Evolutionary conservation across 2,329 filamentous ascomycete species (phyloP).

Genomic region (Ampelomyces quisqualis): DNA sequence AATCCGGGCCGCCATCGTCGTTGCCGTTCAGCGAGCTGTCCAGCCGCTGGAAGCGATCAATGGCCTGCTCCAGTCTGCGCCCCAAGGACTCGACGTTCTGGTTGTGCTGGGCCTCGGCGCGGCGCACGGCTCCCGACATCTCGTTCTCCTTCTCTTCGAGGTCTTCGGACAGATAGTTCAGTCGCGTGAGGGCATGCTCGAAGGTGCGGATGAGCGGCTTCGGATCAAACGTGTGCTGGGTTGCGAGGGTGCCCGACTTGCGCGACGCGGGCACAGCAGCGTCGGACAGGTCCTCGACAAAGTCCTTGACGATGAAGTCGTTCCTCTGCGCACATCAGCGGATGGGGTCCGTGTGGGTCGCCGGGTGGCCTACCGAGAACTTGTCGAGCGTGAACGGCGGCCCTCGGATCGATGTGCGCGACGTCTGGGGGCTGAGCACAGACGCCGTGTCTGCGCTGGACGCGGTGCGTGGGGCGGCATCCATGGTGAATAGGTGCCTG

Average conservation of each 20-base stretch:
- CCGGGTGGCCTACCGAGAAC: slow-evolving; percentile 48
- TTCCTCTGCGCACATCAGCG: slow-evolving; percentile 41
- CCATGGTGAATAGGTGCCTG: slow-evolving; percentile 25
- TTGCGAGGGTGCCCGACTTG: slow-evolving; percentile 63
- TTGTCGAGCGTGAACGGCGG: slow-evolving; percentile 84
- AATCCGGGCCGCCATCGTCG: slow-evolving; percentile 55
- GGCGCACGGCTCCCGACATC: slow-evolving; percentile 81
- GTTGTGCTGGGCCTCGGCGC: slow-evolving; percentile 89
- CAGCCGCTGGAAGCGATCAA: slow-evolving; percentile 86
- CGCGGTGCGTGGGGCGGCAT: slow-evolving; percentile 8
- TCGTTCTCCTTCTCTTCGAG: slow-evolving; percentile 90
- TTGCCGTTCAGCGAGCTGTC: slow-evolving; percentile 76
- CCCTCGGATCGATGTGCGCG: slow-evolving; percentile 45
- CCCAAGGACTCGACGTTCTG: slow-evolving; percentile 86
- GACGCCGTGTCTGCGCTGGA: slow-evolving; percentile 47
- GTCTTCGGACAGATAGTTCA: slow-evolving; percentile 74
- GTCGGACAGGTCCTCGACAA: slow-evolving; percentile 90
- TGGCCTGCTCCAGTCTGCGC: slow-evolving; percentile 85
- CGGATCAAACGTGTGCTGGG: slow-evolving; percentile 70
- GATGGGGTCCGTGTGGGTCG: neutral
- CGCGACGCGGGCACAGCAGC: slow-evolving; percentile 76
- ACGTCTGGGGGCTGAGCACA: slow-evolving; percentile 44
- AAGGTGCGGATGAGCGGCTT: slow-evolving; percentile 97
- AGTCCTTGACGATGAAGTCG: slow-evolving; percentile 98
- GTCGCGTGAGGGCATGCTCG: slow-evolving; percentile 70